Conservation (phyloP, 2,329 filamentous ascomycete species). For the Septoria linicola region DNA sequence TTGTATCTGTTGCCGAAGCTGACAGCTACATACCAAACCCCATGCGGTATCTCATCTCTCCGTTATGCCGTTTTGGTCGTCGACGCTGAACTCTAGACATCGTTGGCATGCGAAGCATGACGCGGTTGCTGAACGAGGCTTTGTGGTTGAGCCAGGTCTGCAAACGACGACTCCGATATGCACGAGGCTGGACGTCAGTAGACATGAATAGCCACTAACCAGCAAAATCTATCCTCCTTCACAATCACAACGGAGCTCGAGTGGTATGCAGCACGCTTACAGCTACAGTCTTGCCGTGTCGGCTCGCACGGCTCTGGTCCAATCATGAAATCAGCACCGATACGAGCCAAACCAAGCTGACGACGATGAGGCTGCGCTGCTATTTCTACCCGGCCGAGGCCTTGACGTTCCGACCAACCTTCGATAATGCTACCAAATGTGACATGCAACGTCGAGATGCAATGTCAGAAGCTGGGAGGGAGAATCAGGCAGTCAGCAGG, state of each 20-base stretch:
- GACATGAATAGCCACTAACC: background rate
- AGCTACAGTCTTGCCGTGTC: background rate
- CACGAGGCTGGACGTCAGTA: background rate
- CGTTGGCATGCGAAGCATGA: background rate
- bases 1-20: conserved; percentile 6
- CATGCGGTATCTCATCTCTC: conserved; percentile 9
- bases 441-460: conserved; percentile 5
- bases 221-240: background rate
- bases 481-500: background rate
- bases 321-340: conserved; percentile 4
- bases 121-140: too few species aligned
- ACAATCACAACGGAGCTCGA: background rate
- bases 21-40: background rate
- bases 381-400: conserved; percentile 6
- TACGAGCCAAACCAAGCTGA: conserved; percentile 7
- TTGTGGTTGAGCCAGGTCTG: too few species aligned
- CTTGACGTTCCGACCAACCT: background rate
- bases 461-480: background rate
- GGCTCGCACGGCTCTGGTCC: background rate
- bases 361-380: conserved; percentile 2
- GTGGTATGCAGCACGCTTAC: background rate
- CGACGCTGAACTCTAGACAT: background rate
- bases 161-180: too few species aligned
- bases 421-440: background rate
- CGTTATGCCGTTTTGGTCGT: background rate